A percentile compares a stretch with the other conserved stretches of the same genome.
Conservation (phyloP, 2,329 filamentous ascomycete species). For the Sporothrix schenckii region DNA sequence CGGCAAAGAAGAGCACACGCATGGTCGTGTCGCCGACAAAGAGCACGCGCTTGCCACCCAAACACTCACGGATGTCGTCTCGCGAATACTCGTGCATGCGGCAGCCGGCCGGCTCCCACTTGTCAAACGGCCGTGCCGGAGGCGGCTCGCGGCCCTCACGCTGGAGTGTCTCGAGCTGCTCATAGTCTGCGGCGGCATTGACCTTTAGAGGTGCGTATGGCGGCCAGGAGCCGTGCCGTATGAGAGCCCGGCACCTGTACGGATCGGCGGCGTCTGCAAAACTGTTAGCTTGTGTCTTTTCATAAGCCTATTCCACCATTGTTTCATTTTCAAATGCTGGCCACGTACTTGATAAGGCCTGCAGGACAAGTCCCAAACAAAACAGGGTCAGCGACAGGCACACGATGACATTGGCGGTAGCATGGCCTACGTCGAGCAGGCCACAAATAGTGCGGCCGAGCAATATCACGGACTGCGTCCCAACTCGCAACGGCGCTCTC, state of each 20-base stretch:
- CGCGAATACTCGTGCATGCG: constrained; percentile 59
- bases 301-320: not conserved
- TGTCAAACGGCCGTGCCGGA: constrained; percentile 43
- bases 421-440: constrained; percentile 16
- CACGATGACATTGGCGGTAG: constrained; percentile 8
- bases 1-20: constrained; percentile 63
- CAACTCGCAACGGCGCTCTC: constrained; percentile 10
- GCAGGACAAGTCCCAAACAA: constrained; percentile 10
- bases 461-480: not conserved
- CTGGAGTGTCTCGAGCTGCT: constrained; percentile 28
- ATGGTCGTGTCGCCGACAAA: constrained; percentile 65
- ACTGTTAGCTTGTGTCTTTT: not conserved
- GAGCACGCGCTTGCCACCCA: constrained; percentile 55
- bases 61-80: constrained; percentile 57
- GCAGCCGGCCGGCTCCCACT: constrained; percentile 65
- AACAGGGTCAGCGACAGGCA: constrained; percentile 25
- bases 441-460: not conserved
- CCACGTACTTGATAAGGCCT: constrained; percentile 19
- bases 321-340: not conserved
- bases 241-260: constrained; percentile 57
- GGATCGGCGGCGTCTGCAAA: constrained; percentile 46
- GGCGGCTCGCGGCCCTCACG: constrained; percentile 36
- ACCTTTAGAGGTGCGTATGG: constrained; percentile 37
- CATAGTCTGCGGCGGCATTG: constrained; percentile 21
- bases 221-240: constrained; percentile 57